Base-by-base conservation (phyloP, 805 yeast species). In the Starmerella cellae region DNA sequence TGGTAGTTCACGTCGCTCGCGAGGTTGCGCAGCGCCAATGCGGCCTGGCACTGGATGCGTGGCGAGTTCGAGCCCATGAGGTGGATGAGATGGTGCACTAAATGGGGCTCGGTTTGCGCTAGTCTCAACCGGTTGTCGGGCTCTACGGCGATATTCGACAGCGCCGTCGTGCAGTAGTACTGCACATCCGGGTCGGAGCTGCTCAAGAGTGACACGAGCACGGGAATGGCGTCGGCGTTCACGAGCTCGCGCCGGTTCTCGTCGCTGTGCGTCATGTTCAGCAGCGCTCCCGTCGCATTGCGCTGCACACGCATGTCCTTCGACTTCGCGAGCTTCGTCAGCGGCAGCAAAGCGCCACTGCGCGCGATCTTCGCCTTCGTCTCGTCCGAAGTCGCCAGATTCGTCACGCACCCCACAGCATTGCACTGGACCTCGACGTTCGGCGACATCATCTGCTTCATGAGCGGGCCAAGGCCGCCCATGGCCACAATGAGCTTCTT, bases 351-450 rank as follows among this genome's bases (percentile, higher is more conserved):
- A 1, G 98, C 98, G 17, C 98, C 99, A 19, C 93, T 79, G 38
- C 85, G 79, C 18, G 99, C 99, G 55, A 91, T 91, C 60, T 84
- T 85, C 41, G 91, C 78, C 62, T 91, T 91, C 65, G 91, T 91
- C 56, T 84, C 95, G 63, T 91, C 99, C 64, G 83, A 95, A 5
- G 98, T 91, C 6, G 98, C 98, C 62, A 91, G 73, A 60, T 91
- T 91, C 29, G 99, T 91, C 58, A 91, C 87, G 61, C 98, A 91
- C 16, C 99, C 99, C 44, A 91, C 98, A 2, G 99, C 98, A 60
- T 91, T 91, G 63, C 99, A 91, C 65, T 91, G 98, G 31, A 91
- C 97, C 62, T 91, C 99, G 45, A 91, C 94, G 57, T 91, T 91
- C 42, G 91, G 75, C 33, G 94, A 80, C 80, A 84, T 80, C 99